Conservation (phyloP, 495 filamentous ascomycete species). For the Chaetomium tenue region DNA sequence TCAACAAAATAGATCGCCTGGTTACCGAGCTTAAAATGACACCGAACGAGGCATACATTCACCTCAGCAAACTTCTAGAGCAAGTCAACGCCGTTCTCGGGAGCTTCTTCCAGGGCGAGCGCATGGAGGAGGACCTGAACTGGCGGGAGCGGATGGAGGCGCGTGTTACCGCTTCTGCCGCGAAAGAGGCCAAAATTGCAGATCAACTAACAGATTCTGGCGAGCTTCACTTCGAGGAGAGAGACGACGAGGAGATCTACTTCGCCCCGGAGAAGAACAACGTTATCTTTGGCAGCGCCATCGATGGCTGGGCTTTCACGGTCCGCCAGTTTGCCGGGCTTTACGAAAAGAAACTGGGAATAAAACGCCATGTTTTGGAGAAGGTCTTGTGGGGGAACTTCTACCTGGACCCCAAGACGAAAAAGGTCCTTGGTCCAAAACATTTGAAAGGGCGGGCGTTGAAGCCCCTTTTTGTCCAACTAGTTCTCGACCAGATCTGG, state of each 20-base stretch:
- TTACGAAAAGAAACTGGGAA: conserved; percentile 95
- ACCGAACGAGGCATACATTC: conserved; percentile 81
- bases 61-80: conserved; percentile 85
- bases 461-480: conserved; percentile 97
- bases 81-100: conserved; percentile 97
- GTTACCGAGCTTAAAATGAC: conserved; percentile 92
- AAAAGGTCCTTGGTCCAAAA: conserved; percentile 83
- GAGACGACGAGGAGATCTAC: conserved; percentile 95
- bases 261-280: conserved; percentile 98
- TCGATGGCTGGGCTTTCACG: conserved; percentile 98
- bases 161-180: conserved; percentile 60
- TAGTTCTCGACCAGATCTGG: conserved; percentile 96
- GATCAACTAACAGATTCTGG: conserved; percentile 52
- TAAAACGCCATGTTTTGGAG: conserved; percentile 86
- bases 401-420: conserved; percentile 96
- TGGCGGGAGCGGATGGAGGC: conserved; percentile 94
- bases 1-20: conserved; percentile 97
- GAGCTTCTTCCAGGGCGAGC: conserved; percentile 95
- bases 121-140: conserved; percentile 97
- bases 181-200: conserved; percentile 48
- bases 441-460: conserved; percentile 87
- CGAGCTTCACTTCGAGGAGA: conserved; percentile 77
- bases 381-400: conserved; percentile 97
- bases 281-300: conserved; percentile 95
- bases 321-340: conserved; percentile 88